Evolutionary conservation across 2,329 filamentous ascomycete genomes (phyloP).

Genomic region (Calonectria naviculata): DNA sequence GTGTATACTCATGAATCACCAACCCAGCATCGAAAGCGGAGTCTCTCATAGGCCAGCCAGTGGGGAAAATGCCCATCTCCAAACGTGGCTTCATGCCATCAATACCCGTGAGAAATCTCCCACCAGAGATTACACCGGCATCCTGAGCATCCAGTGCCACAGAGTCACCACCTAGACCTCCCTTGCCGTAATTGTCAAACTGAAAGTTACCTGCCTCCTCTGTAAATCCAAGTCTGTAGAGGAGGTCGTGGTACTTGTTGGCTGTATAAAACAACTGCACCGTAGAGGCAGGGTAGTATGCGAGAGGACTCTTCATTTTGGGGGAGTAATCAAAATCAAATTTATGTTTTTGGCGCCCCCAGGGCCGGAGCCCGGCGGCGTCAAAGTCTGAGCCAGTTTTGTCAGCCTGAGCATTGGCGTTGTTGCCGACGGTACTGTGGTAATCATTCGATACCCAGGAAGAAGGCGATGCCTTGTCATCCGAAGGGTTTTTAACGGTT

Average conservation of each 20-base stretch:
- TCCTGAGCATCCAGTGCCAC: not conserved
- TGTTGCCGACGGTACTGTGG: too few species aligned
- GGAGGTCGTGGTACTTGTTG: not conserved
- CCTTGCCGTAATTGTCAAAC: not conserved
- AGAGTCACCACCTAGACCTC: not conserved
- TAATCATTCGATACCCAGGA: too few species aligned
- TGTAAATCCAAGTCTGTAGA: not conserved
- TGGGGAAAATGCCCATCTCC: not conserved
- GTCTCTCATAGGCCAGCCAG: not conserved
- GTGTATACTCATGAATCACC: not conserved
- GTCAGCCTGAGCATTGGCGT: too few species aligned
- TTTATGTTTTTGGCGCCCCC: not conserved
- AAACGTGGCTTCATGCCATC: not conserved
- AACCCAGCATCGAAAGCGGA: not conserved
- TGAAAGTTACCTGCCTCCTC: not conserved
- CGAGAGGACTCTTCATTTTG: too few species aligned
- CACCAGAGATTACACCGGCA: not conserved
- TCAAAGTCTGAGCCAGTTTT: too few species aligned
- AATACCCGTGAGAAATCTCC: not conserved
- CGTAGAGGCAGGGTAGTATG: too few species aligned
- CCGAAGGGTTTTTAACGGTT: too few species aligned
- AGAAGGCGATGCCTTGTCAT: too few species aligned
- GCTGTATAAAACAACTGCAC: not conserved
- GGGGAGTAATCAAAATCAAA: not conserved
- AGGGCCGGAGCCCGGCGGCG: too few species aligned